Percentiles rank a stretch among this genome's conserved stretches.
phyloP scores from a whole-genome alignment of 1,284 basidiomycete species.

The Athelia psychrophila region DNA sequence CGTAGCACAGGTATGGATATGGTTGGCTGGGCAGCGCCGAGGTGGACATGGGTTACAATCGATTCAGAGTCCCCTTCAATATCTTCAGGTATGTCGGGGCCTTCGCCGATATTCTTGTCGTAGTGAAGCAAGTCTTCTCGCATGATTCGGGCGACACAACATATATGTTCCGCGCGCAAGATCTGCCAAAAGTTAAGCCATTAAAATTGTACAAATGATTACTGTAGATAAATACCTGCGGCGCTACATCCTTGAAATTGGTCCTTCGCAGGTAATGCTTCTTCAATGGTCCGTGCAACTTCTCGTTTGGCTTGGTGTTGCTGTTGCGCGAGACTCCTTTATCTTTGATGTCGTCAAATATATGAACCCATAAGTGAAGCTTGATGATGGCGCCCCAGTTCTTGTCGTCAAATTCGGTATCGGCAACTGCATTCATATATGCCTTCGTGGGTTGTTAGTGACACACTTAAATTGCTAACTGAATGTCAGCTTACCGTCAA shows the following conservation, averaged over 20 bases:
- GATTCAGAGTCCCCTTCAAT: neutral
- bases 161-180: constrained; percentile 17
- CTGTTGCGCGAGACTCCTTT: constrained; percentile 30
- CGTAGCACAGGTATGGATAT: constrained; percentile 7
- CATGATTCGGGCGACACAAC: constrained; percentile 12
- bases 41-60: constrained; percentile 1
- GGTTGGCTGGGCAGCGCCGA: constrained; percentile 1
- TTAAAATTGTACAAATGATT: neutral
- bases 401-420: constrained; percentile 11
- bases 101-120: constrained; percentile 10
- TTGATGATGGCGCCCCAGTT: constrained; percentile 37
- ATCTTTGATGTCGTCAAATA: constrained; percentile 25
- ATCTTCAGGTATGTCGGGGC: constrained; percentile 2
- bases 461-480: neutral
- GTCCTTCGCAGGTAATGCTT: constrained; percentile 20
- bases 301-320: constrained; percentile 31
- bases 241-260: constrained; percentile 31
- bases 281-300: constrained; percentile 26
- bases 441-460: neutral
- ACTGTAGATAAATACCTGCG: constrained; percentile 22
- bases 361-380: constrained; percentile 25
- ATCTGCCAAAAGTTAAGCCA: constrained; percentile 16
- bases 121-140: constrained; percentile 12
- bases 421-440: neutral
- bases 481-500: constrained; percentile 15